Percentiles rank a stretch among this genome's conserved stretches.
Evolutionary conservation across 2,329 filamentous ascomycete species (phyloP).

Genomic region (Ophiostoma sp.): DNA sequence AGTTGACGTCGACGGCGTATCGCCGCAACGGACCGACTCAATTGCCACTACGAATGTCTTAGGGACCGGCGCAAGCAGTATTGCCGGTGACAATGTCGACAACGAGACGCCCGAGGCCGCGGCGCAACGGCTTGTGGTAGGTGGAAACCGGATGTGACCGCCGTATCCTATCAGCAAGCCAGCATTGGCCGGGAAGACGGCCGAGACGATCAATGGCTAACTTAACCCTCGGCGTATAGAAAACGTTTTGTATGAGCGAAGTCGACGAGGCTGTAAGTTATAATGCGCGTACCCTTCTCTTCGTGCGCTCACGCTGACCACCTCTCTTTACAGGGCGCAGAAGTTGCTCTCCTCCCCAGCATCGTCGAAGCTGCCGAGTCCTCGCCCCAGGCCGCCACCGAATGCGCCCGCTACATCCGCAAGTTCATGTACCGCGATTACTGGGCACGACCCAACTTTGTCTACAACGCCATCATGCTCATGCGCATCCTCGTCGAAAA

Average conservation of each 20-base stretch:
- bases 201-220: constrained; percentile 3
- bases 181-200: not conserved
- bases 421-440: constrained; percentile 78
- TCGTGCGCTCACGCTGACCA: not conserved
- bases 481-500: constrained; percentile 90
- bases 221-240: not conserved
- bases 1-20: not conserved
- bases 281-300: not conserved
- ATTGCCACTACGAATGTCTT: not conserved
- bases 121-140: constrained; percentile 28
- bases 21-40: not conserved
- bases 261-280: constrained; percentile 25
- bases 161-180: not conserved
- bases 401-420: constrained; percentile 77
- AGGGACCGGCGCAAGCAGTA: constrained; percentile 1
- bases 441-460: constrained; percentile 64
- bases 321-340: constrained; percentile 63
- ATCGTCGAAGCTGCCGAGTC: constrained; percentile 97
- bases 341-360: constrained; percentile 86
- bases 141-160: not conserved
- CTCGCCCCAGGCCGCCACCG: constrained; percentile 78
- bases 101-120: constrained; percentile 26
- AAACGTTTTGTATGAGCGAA: constrained; percentile 27
- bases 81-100: not conserved
- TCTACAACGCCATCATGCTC: constrained; percentile 97